phyloP scores from a whole-genome alignment of 2,329 filamentous ascomycete species.

The Fusarium torreyae region DNA sequence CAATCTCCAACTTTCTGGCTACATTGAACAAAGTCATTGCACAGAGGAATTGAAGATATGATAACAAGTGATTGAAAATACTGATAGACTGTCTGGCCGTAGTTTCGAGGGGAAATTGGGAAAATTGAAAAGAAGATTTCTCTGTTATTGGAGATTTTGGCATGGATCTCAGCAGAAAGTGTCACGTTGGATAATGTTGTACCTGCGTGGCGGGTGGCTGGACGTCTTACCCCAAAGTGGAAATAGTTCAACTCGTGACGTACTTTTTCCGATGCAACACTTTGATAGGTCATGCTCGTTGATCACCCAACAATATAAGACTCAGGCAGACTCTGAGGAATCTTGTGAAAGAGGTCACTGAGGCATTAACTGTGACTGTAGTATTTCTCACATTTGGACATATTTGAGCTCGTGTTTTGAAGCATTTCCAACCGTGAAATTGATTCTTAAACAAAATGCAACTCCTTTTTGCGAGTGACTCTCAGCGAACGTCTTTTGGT shows the following conservation, averaged over 20 bases:
- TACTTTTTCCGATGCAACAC: conserved; percentile 11
- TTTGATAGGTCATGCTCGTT: conserved; percentile 18
- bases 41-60: no score
- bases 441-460: accelerated
- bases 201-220: no score
- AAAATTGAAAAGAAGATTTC: neutral
- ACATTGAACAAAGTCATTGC: neutral
- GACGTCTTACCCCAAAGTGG: no score
- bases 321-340: neutral
- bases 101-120: no score
- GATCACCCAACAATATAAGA: conserved; percentile 1
- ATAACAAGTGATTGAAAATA: no score
- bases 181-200: no score
- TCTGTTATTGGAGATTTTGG: conserved; percentile 1
- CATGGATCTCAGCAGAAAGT: conserved; percentile 1
- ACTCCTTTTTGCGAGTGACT: accelerated
- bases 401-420: neutral
- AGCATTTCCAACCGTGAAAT: neutral
- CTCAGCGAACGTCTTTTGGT: neutral
- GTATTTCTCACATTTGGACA: neutral
- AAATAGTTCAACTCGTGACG: no score
- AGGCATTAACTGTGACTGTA: conserved; percentile 4
- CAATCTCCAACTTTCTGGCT: neutral
- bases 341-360: conserved; percentile 1
- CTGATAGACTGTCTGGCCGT: no score